Conservation (phyloP, 371 early-diverging fungal species). For the Apophysomyces sp. region DNA sequence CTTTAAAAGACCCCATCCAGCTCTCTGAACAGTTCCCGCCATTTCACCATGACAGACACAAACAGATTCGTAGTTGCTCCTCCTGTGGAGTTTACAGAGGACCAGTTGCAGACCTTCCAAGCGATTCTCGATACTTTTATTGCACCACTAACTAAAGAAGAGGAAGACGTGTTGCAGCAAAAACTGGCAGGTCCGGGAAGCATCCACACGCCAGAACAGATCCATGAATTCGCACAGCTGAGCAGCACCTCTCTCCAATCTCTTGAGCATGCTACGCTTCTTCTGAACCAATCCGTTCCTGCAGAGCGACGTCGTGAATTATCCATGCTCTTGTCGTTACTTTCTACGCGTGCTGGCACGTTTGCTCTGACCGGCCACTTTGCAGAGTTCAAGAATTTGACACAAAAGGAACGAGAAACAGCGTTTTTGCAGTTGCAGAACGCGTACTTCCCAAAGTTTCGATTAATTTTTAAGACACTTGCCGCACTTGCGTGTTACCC, state of each 20-base stretch:
- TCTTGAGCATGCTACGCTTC: conserved; percentile 4
- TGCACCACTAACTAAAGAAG: conserved; percentile 33
- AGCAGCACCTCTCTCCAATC: conserved; percentile 11
- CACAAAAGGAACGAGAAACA: conserved; percentile 47
- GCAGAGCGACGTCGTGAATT: conserved; percentile 38
- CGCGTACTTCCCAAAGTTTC: conserved; percentile 49
- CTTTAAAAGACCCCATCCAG: background rate
- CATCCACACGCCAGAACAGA: conserved; percentile 6
- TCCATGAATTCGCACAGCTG: conserved; percentile 9
- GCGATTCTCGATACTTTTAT: conserved; percentile 50
- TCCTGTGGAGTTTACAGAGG: conserved; percentile 21
- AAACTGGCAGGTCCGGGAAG: conserved; percentile 3
- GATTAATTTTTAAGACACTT: conserved; percentile 39
- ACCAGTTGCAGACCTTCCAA: conserved; percentile 38
- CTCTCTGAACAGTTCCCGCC: background rate
- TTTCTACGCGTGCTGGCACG: conserved; percentile 50
- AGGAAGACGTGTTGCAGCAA: conserved; percentile 29
- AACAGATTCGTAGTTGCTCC: background rate
- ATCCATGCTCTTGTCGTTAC: conserved; percentile 19
- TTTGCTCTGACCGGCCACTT: conserved; percentile 56
- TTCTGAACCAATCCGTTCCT: conserved; percentile 32
- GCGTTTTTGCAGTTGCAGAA: conserved; percentile 46
- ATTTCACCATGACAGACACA: background rate
- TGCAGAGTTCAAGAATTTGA: conserved; percentile 44
- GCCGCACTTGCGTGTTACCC: conserved; percentile 22